Base-by-base conservation (phyloP, 1,284 basidiomycete genomes). In the Cryptococcus sp. region DNA sequence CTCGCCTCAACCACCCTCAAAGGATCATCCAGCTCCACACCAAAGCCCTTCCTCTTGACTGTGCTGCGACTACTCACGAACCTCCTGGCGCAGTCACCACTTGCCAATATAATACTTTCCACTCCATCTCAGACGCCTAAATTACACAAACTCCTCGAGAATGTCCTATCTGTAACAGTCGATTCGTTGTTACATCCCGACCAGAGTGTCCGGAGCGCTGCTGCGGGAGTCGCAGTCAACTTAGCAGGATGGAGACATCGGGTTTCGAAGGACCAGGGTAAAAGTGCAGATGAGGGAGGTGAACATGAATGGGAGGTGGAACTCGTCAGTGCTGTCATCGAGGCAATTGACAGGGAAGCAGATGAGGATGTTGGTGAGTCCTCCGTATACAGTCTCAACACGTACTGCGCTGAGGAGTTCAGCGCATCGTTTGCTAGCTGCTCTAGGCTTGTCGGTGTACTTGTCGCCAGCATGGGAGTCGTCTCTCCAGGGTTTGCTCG, bases 301-400 rank as follows among this genome's bases (percentile, higher is more conserved):
- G 79, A 85, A 56, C 85, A 80, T 28, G 88, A 91, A 48, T 92
- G 88, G 88, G 84, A 89, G 64, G 77, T 87, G 0, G 91, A 93
- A 74, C 74, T 92, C 18, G 76, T 85, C 3, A 88, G 84, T 61
- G 91, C 87, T 0, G 67, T 93, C 14, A 70, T 91, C 0, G 87
- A 89, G 69, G 86, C 85, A 7, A 71, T 92, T 36, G 78, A 79
- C 46, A 80, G 80, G 60, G 90, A 92, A 74, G 78, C 74, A 48
- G 78, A 79, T 56, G 87, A 90, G 70, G 90, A 91, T 66, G 83
- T 87, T 57, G 83, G 88, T 87, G 55, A 75, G 87, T 83, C 14
- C 28, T 31, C 13, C 50, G 48, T 32, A 14, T 5, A 19, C 40
- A 7, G 28, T 32, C 7, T 23, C 18, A 22, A n/a, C 24, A 24